Evolutionary conservation across 805 yeast species (phyloP).

Genomic region (Debaryomyces tyrocola): DNA sequence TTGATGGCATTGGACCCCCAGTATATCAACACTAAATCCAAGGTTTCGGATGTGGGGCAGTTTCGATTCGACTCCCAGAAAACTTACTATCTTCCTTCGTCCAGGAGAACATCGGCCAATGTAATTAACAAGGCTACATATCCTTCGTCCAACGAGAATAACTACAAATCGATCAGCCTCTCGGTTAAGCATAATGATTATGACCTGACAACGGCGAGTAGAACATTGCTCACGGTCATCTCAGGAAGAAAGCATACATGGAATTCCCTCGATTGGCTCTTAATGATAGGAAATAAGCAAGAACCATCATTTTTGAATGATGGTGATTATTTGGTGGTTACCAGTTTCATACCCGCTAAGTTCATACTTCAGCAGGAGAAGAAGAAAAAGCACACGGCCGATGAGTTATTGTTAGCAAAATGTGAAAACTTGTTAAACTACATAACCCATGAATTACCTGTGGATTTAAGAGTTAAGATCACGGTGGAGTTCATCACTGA

Average conservation of each 20-base stretch:
- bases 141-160: constrained; percentile 35
- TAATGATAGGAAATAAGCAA: constrained; percentile 13
- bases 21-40: constrained; percentile 36
- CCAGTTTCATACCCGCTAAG: constrained; percentile 30
- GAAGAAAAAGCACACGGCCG: constrained; percentile 10
- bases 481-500: constrained; percentile 40
- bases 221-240: constrained; percentile 38
- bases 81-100: constrained; percentile 23
- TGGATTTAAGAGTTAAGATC: constrained; percentile 29
- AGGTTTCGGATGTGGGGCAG: constrained; percentile 38
- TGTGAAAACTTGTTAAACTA: constrained; percentile 27
- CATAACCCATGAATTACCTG: constrained; percentile 13
- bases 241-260: constrained; percentile 46
- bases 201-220: constrained; percentile 16
- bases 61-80: constrained; percentile 46
- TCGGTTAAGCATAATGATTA: constrained; percentile 46
- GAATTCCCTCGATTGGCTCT: constrained; percentile 42
- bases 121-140: constrained; percentile 11
- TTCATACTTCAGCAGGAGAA: constrained; percentile 10
- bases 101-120: constrained; percentile 14
- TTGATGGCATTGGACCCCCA: constrained; percentile 55
- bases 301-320: constrained; percentile 25
- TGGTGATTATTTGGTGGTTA: constrained; percentile 40
- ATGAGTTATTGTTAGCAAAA: constrained; percentile 19
- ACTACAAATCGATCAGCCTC: constrained; percentile 39